Percentiles rank a stretch among this genome's conserved stretches.
These are phyloP conservation scores for Xylariaceae sp. DNA, from an alignment of 2,329 filamentous ascomycete genomes.

Conservation along the genomic window DNA sequence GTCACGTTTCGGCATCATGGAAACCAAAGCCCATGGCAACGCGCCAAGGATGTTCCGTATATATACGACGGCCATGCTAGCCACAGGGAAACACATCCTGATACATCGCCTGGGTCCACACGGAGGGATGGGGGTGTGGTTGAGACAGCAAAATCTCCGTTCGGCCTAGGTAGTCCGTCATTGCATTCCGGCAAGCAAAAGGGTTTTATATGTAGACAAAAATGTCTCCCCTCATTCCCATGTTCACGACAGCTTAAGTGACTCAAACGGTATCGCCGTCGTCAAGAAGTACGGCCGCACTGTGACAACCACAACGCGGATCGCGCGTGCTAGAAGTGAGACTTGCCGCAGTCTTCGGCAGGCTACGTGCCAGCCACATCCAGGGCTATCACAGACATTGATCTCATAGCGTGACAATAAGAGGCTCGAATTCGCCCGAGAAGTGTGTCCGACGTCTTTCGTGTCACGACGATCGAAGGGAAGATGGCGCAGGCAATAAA, in stretches of 20 bases:
- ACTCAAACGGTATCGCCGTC: not conserved
- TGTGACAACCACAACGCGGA: not conserved
- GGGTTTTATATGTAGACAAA: slow-evolving; percentile 4
- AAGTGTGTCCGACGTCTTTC: not conserved
- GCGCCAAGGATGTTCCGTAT: slow-evolving; percentile 24
- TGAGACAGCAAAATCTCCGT: slow-evolving; percentile 25
- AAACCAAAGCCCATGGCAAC: not conserved
- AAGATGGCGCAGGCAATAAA: not conserved
- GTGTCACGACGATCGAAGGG: not conserved
- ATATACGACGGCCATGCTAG: slow-evolving; percentile 3
- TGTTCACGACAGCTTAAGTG: not conserved
- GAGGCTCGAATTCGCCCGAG: not conserved
- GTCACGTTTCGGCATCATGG: slow-evolving; percentile 3
- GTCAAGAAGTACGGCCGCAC: not conserved
- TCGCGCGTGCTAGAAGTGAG: not conserved
- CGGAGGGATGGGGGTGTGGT: not conserved
- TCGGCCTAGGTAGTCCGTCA: slow-evolving; percentile 18
- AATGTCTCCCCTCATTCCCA: slow-evolving; percentile 3
- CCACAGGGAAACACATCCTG: slow-evolving; percentile 11
- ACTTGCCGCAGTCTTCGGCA: not conserved
- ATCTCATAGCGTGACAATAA: not conserved
- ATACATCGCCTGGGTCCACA: not conserved
- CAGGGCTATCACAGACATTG: not conserved
- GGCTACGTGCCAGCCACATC: not conserved
- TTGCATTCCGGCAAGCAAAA: slow-evolving; percentile 9